Conservation (phyloP, 2,329 filamentous ascomycete species). For the Xylariaceae sp. region DNA sequence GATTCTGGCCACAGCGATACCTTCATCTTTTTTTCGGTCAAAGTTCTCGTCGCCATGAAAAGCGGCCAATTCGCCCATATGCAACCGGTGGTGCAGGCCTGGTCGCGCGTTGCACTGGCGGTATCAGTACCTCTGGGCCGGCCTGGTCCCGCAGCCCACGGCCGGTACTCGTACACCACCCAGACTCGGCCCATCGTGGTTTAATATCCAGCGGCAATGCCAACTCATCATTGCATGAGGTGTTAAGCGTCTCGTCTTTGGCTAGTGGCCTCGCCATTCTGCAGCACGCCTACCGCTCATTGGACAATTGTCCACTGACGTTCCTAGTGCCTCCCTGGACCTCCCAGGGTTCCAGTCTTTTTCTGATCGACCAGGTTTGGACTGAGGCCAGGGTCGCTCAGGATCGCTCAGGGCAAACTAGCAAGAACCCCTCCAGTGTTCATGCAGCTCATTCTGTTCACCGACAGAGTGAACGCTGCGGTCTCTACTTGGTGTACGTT, state of each 20-base stretch:
- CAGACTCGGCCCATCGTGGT: conserved; percentile 41
- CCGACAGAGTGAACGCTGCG: conserved; percentile 33
- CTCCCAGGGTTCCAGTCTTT: conserved; percentile 21
- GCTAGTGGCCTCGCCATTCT: conserved; percentile 38
- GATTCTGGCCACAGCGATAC: conserved; percentile 24
- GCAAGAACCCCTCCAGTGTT: conserved; percentile 33
- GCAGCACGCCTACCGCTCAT: conserved; percentile 22
- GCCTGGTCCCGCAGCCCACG: conserved; percentile 18
- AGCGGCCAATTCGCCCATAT: conserved; percentile 27
- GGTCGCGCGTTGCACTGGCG: conserved; percentile 20
- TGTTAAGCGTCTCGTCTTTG: conserved; percentile 40
- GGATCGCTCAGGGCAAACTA: conserved; percentile 8
- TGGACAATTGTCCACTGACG: conserved; percentile 26
- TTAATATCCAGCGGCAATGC: conserved; percentile 59
- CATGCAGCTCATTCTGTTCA: conserved; percentile 43
- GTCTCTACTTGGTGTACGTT: not conserved
- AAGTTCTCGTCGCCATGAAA: conserved; percentile 28
- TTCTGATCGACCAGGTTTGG: conserved; percentile 24
- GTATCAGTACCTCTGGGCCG: conserved; percentile 28
- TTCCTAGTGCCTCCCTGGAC: conserved; percentile 32
- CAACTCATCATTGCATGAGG: conserved; percentile 73
- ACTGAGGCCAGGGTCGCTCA: conserved; percentile 26
- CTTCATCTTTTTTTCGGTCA: conserved; percentile 23
- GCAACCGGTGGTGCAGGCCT: conserved; percentile 27
- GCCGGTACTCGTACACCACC: conserved; percentile 30